These are phyloP conservation scores for Macadamia integrifolia DNA, from an alignment of 164 flowering plant species.

Conservation along the genomic window DNA sequence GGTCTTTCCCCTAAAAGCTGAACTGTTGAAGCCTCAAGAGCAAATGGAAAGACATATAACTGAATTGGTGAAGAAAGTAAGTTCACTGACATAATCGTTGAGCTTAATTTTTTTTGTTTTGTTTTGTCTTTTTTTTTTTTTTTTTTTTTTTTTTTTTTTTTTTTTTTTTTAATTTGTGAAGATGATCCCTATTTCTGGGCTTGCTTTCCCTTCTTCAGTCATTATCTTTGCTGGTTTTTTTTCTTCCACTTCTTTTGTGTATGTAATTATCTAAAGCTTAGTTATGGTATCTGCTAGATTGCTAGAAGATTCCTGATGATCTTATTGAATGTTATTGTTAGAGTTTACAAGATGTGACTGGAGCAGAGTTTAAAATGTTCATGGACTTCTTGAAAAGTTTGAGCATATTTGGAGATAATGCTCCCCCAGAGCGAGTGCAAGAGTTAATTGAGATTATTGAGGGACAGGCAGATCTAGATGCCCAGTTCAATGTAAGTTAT, in stretches of 20 bases:
- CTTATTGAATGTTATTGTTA: constrained; percentile 29
- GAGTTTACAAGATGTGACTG: constrained; percentile 96
- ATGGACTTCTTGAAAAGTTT: constrained; percentile 86
- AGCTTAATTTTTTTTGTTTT: neutral
- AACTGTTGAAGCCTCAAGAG: constrained; percentile 82
- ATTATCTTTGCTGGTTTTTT: no score
- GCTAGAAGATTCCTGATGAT: neutral
- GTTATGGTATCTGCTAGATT: neutral
- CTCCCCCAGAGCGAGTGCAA: constrained; percentile 74
- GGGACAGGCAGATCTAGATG: constrained; percentile 94
- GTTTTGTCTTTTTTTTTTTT: neutral
- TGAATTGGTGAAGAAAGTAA: constrained; percentile 82
- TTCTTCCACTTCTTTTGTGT: no score
- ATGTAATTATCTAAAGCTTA: neutral
- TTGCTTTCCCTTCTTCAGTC: no score
- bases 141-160: neutral
- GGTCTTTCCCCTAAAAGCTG: constrained; percentile 90
- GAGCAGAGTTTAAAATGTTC: constrained; percentile 92
- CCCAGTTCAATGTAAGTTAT: constrained; percentile 75
- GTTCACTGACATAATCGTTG: neutral
- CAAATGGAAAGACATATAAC: constrained; percentile 96
- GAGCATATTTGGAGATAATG: constrained; percentile 82
- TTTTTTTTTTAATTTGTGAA: neutral
- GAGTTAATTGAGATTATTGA: constrained; percentile 84
- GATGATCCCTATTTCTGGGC: neutral